A percentile compares a stretch with the other conserved stretches of the same genome.
phyloP scores from a whole-genome alignment of 148 eudicot genomes.

The Tetragonia tetragonoides region DNA sequence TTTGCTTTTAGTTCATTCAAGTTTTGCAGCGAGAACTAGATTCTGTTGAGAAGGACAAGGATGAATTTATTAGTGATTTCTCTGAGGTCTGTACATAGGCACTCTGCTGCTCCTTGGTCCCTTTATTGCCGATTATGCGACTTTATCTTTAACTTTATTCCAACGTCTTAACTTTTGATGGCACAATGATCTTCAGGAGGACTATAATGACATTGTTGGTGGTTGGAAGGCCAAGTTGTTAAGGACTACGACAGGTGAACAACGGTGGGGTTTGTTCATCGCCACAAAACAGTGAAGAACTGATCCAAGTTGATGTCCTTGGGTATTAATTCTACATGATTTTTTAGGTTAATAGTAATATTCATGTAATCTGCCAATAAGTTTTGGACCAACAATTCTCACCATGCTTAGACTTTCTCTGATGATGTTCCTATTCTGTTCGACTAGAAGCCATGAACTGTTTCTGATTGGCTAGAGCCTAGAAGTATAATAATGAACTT shows the following conservation, averaged over 20 bases:
- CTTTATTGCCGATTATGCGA: neutral
- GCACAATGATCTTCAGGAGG: constrained; percentile 22
- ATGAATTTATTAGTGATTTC: constrained; percentile 72
- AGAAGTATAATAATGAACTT: too few species aligned
- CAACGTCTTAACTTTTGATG: neutral
- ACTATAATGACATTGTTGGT: constrained; percentile 74
- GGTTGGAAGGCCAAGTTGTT: constrained; percentile 86
- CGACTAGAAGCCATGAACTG: neutral
- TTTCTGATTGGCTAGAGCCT: neutral
- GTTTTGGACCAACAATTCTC: neutral
- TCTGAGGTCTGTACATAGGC: constrained; percentile 56
- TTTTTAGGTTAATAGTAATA: neutral
- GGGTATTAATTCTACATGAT: neutral
- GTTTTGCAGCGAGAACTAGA: constrained; percentile 74
- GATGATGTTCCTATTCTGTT: neutral
- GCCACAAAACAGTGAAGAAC: constrained; percentile 51
- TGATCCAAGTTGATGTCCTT: neutral
- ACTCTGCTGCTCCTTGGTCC: neutral
- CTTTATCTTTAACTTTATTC: neutral
- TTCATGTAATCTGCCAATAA: constrained; percentile 8
- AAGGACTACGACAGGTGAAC: constrained; percentile 74
- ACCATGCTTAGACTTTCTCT: neutral
- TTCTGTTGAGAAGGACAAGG: constrained; percentile 69
- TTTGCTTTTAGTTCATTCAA: constrained; percentile 53
- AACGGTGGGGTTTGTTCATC: constrained; percentile 86